Evolutionary conservation across 208 protist genomes (phyloP).

Genomic region (Novymonas esmeraldas): DNA sequence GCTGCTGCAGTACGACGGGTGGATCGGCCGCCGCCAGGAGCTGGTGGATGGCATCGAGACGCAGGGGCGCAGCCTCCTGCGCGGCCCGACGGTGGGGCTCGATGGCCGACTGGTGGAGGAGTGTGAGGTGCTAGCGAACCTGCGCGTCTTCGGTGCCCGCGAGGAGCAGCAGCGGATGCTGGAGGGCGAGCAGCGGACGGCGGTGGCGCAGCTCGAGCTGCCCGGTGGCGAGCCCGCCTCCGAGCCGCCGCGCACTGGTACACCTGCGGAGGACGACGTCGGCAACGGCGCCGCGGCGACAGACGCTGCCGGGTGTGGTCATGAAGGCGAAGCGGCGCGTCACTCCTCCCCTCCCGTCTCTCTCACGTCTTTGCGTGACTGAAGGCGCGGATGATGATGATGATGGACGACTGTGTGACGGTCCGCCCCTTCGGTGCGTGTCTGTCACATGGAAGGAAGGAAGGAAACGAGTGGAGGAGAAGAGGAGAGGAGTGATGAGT

Average conservation of each 20-base stretch:
- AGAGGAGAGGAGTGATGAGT: too few relatives aligned
- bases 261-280: slow-evolving; percentile 15
- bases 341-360: too few relatives aligned
- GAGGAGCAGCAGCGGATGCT: slow-evolving; percentile 53
- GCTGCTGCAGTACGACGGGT: slow-evolving; percentile 77
- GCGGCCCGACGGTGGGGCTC: slow-evolving; percentile 46
- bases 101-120: slow-evolving; percentile 65
- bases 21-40: slow-evolving; percentile 78
- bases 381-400: too few relatives aligned
- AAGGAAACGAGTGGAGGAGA: too few relatives aligned
- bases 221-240: slow-evolving; percentile 4
- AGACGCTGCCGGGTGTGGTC: neutral
- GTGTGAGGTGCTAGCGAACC: slow-evolving; percentile 59
- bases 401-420: too few relatives aligned
- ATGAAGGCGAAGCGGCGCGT: neutral
- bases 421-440: too few relatives aligned
- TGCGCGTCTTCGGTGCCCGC: slow-evolving; percentile 68
- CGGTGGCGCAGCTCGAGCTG: slow-evolving; percentile 31
- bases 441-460: too few relatives aligned
- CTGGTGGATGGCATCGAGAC: slow-evolving; percentile 79
- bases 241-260: slow-evolving; percentile 45
- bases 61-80: slow-evolving; percentile 69
- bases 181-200: slow-evolving; percentile 54
- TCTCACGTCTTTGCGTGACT: too few relatives aligned
- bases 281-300: neutral